These are phyloP conservation scores for Erysiphe pulchra DNA, from an alignment of 2,329 filamentous ascomycete species.

Conservation along the genomic window DNA sequence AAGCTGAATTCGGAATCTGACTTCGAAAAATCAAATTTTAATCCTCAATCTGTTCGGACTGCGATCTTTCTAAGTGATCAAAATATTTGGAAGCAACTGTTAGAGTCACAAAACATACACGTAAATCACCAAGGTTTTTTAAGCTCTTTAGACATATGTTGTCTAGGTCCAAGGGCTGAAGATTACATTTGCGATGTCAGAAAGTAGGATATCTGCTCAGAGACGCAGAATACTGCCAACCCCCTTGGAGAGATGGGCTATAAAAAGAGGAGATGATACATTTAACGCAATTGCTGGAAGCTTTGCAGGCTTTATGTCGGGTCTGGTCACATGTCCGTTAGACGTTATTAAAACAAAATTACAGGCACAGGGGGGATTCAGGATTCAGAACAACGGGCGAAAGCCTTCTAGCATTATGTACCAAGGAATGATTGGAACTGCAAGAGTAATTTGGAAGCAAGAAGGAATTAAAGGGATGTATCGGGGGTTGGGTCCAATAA, in stretches of 20 bases:
- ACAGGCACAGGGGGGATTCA: constrained; percentile 77
- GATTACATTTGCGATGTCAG: background rate
- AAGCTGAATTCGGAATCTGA: no score
- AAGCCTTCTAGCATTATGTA: constrained; percentile 31
- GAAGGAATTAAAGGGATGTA: constrained; percentile 84
- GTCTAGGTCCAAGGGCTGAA: background rate
- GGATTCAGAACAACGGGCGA: constrained; percentile 12
- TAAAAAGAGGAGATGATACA: constrained; percentile 29
- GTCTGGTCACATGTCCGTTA: constrained; percentile 83
- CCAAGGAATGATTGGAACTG: constrained; percentile 67
- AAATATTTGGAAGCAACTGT: no score
- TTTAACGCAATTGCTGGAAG: constrained; percentile 76
- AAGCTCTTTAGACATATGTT: no score
- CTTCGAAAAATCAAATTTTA: no score
- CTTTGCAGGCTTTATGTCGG: constrained; percentile 72
- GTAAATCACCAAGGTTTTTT: no score
- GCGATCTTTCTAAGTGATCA: no score
- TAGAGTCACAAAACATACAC: no score
- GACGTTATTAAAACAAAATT: constrained; percentile 98
- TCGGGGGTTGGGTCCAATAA: constrained; percentile 75
- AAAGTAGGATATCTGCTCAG: background rate
- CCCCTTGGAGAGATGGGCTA: constrained; percentile 28
- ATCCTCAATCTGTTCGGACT: no score
- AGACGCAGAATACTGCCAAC: constrained; percentile 13
- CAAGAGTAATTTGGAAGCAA: constrained; percentile 58